A percentile compares a stretch with the other conserved stretches of the same genome.
Evolutionary conservation across 1,139 yeast genomes (phyloP).

Genomic region (Yamadazyma triangularis): DNA sequence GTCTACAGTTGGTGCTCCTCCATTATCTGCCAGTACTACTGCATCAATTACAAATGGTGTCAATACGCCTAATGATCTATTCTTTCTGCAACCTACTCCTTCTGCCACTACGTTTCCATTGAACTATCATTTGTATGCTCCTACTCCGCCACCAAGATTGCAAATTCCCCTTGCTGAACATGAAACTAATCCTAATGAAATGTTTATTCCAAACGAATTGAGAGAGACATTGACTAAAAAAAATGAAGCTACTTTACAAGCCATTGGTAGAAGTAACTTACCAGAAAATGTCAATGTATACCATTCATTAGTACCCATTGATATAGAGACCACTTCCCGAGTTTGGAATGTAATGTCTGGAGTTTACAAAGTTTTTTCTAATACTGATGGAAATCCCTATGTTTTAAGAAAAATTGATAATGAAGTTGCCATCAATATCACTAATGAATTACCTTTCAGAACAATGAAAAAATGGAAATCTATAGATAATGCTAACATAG

Average conservation of each 20-base stretch:
- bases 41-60: background rate
- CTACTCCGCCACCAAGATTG: slow-evolving; percentile 76
- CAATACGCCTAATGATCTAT: slow-evolving; percentile 7
- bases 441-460: slow-evolving; percentile 49
- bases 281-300: slow-evolving; percentile 80
- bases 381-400: slow-evolving; percentile 73
- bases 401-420: slow-evolving; percentile 67
- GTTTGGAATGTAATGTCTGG: slow-evolving; percentile 61
- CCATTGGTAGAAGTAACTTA: slow-evolving; percentile 52
- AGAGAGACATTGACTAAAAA: slow-evolving; percentile 69
- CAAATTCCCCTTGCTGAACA: slow-evolving; percentile 58
- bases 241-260: slow-evolving; percentile 78
- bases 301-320: slow-evolving; percentile 85
- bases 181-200: slow-evolving; percentile 62
- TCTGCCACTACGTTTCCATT: slow-evolving; percentile 50
- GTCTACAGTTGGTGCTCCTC: no score
- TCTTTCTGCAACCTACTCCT: slow-evolving; percentile 13
- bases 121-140: slow-evolving; percentile 88
- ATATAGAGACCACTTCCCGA: slow-evolving; percentile 49
- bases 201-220: slow-evolving; percentile 70
- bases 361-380: slow-evolving; percentile 76
- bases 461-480: slow-evolving; percentile 44
- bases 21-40: background rate
- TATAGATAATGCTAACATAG: slow-evolving; percentile 53
- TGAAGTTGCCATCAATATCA: slow-evolving; percentile 42